Percentiles rank a stretch among this genome's conserved stretches.
Evolutionary conservation across 306 rosid genomes (phyloP).

Genomic region (Cajanus cajan): DNA sequence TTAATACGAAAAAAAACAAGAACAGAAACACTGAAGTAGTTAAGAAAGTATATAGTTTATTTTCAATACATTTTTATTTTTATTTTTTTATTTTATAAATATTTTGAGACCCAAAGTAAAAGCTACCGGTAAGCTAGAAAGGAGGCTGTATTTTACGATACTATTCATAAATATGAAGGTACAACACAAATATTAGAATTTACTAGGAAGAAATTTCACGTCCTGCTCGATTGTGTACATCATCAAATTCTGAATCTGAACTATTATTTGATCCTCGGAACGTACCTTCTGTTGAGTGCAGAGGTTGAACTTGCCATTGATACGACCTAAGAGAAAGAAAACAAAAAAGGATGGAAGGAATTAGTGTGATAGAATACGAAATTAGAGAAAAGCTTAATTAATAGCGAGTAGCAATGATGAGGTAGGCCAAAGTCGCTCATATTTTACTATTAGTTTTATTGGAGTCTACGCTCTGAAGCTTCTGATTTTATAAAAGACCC

Average conservation of each 20-base stretch:
- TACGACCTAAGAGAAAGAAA: not conserved
- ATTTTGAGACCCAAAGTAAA: not conserved
- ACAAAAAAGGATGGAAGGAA: not conserved
- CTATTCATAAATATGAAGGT: too few species aligned
- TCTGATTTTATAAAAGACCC: too few species aligned
- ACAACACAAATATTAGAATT: too few species aligned
- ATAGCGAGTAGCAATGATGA: not conserved
- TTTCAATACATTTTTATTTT: too few species aligned
- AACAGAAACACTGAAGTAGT: not conserved
- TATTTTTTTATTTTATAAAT: too few species aligned
- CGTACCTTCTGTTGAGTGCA: constrained; percentile 45
- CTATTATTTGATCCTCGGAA: not conserved
- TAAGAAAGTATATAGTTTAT: too few species aligned
- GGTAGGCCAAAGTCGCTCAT: not conserved
- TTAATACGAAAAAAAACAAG: not conserved
- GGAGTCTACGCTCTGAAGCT: not conserved
- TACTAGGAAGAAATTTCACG: not conserved
- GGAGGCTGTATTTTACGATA: not conserved
- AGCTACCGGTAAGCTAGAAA: not conserved
- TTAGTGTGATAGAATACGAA: not conserved
- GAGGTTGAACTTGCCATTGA: constrained; percentile 44
- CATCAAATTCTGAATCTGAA: not conserved
- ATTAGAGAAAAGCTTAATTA: not conserved
- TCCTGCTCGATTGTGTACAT: not conserved
- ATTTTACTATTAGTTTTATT: not conserved